phyloP scores from a whole-genome alignment of 192 early-diverging fungal species.

The Phycomyces nitens region DNA sequence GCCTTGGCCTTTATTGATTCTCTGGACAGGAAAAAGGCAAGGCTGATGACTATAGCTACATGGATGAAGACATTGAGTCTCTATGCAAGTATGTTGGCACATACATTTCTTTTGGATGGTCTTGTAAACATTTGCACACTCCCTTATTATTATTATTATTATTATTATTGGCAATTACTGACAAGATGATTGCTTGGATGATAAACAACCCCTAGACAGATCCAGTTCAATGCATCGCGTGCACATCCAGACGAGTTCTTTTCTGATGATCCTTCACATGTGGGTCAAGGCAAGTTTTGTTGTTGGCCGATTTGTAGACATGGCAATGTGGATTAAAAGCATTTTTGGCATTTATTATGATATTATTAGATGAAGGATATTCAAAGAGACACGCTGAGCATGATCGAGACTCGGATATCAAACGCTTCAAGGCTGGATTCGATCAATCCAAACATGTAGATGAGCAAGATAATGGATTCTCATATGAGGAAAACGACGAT shows the following conservation, averaged over 20 bases:
- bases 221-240: slow-evolving; percentile 5
- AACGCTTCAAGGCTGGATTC: slow-evolving; percentile 6
- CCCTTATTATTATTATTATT: too few species aligned
- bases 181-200: neutral
- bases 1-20: too few species aligned
- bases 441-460: neutral
- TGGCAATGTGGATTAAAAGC: neutral
- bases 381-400: neutral
- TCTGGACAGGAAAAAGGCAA: slow-evolving; percentile 14
- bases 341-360: neutral
- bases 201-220: neutral
- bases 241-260: neutral
- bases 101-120: too few species aligned
- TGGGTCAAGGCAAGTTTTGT: slow-evolving; percentile 1
- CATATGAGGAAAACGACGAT: slow-evolving; percentile 4
- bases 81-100: slow-evolving; percentile 20
- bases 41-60: slow-evolving; percentile 11
- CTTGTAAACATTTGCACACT: too few species aligned
- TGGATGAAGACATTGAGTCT: slow-evolving; percentile 12
- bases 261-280: neutral
- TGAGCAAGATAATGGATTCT: neutral
- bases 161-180: neutral
- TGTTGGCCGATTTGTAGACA: neutral
- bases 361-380: slow-evolving; percentile 8
- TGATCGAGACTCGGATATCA: neutral